These are phyloP conservation scores for Macrolepiota fuliginosa DNA, from an alignment of 768 basidiomycete genomes.

Conservation along the genomic window DNA sequence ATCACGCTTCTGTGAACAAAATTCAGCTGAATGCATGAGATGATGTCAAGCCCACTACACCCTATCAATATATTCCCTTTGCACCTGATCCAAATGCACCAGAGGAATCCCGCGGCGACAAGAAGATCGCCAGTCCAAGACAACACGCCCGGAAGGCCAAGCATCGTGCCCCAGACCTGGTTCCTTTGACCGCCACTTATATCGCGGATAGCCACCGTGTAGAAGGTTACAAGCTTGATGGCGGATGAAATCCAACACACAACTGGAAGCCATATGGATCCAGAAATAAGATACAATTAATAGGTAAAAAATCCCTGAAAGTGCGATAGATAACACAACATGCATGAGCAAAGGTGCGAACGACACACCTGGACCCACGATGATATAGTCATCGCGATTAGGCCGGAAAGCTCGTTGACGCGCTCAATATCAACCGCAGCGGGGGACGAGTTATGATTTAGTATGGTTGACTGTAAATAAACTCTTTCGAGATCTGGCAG, in stretches of 20 bases:
- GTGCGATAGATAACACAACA: background rate
- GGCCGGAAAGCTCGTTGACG: background rate
- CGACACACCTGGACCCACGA: background rate
- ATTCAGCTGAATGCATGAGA: background rate
- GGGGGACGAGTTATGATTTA: background rate
- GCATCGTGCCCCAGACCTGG: background rate
- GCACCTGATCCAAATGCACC: background rate
- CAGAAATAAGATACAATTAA: background rate
- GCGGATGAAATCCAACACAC: background rate
- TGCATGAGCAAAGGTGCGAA: background rate
- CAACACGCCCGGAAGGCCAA: background rate
- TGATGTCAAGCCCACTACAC: background rate
- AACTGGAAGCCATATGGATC: background rate
- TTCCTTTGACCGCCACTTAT: background rate
- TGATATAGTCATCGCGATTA: background rate
- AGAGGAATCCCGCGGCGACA: background rate
- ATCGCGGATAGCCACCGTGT: background rate
- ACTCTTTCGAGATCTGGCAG: background rate
- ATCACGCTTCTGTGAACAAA: background rate
- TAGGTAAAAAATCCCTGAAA: background rate
- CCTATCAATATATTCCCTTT: background rate
- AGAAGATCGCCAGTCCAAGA: background rate
- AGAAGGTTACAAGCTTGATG: background rate
- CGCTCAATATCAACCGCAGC: background rate
- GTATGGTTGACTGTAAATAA: background rate